Base-by-base conservation (phyloP, 1,139 yeast genomes). In the Diutina sp. region DNA sequence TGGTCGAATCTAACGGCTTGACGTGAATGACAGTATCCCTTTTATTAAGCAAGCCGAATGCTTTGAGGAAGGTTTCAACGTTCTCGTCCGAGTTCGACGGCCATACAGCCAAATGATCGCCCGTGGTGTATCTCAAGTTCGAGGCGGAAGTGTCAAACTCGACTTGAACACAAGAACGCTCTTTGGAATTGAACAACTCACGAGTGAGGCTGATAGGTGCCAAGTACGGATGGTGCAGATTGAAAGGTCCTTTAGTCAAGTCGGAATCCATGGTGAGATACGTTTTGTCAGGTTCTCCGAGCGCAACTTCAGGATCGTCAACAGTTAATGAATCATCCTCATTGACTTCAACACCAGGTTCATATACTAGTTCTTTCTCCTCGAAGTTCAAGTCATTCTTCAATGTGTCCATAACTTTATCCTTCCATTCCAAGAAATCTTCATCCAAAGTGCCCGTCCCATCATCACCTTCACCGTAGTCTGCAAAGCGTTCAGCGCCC, bases 31-130 rank as follows among this genome's bases (percentile, higher is more conserved):
- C 87, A 3, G 69, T 66, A 58, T 83, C 74, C 59, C 75, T 76
- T 63, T 81, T 82, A 50, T 73, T 76, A 35, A 70, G 65, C 60
- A 93, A 76, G 46, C 82, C 86, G 61, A 91, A 82, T 9, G 88
- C 83, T 55, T 73, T 65, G 60, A 87, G 72, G 64, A 93, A 87
- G 51, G 77, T 74, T 21, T 74, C 77, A 51, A 90, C 85, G 65
- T 88, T 84, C 66, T 85, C 90, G 66, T 85, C 78, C 4, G 95
- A 76, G 70, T 93, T 93, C 50, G 95, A 89, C 48, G 98, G 93
- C 95, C 97, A 88, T 59, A 93, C 75, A 12, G 97, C 98, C 63
- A 93, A 74, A 71, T 93, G 99, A 69, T 93, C 99, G 69, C 99
- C 99, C 11, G 99, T 93, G 56, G 90, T 77, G 70, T 93, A 93